Percentiles rank a stretch among this genome's conserved stretches.
phyloP scores from a whole-genome alignment of 495 filamentous ascomycete species.

The Hamigera avellanea region DNA sequence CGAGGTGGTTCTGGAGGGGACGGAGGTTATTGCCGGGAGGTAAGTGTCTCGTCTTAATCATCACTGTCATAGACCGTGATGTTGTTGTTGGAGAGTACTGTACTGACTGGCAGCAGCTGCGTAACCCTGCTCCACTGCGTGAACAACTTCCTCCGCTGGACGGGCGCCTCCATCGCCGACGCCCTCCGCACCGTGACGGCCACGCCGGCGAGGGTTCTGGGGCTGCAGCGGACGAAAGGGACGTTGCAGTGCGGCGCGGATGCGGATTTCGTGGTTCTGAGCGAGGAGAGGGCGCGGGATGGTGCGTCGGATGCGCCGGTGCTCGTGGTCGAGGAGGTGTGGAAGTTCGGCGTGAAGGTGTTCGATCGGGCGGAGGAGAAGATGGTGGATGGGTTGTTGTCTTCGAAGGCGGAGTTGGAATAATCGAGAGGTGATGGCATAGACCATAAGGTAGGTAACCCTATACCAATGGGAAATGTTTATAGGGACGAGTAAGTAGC shows the following conservation, averaged over 20 bases:
- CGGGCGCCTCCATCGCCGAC: conserved; percentile 40
- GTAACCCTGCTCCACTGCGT: conserved; percentile 55
- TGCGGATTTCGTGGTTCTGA: conserved; percentile 60
- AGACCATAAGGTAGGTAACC: too few species aligned
- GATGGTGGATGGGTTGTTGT: too few species aligned
- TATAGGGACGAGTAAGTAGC: too few species aligned
- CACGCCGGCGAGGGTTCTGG: conserved; percentile 60
- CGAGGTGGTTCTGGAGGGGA: conserved; percentile 44
- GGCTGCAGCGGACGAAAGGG: conserved; percentile 50
- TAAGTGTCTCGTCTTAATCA: conserved; percentile 20
- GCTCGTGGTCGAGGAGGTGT: conserved; percentile 48
- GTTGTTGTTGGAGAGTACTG: neutral
- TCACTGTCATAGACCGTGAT: too few species aligned
- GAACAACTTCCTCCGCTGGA: conserved; percentile 54
- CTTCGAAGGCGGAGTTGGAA: too few species aligned
- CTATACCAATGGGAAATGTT: too few species aligned
- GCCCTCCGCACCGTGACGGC: conserved; percentile 50
- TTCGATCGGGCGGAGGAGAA: conserved; percentile 1
- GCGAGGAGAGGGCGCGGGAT: conserved; percentile 20
- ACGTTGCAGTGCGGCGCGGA: conserved; percentile 47
- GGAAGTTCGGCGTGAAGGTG: conserved; percentile 47
- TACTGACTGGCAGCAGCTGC: conserved; percentile 22
- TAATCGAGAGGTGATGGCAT: too few species aligned
- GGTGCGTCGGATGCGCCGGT: conserved; percentile 8
- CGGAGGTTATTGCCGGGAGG: conserved; percentile 48